Evolutionary conservation across 495 filamentous ascomycete genomes (phyloP), one percentile per base, ranked within the genome.

Genomic region (Penicillium robsamsonii): DNA sequence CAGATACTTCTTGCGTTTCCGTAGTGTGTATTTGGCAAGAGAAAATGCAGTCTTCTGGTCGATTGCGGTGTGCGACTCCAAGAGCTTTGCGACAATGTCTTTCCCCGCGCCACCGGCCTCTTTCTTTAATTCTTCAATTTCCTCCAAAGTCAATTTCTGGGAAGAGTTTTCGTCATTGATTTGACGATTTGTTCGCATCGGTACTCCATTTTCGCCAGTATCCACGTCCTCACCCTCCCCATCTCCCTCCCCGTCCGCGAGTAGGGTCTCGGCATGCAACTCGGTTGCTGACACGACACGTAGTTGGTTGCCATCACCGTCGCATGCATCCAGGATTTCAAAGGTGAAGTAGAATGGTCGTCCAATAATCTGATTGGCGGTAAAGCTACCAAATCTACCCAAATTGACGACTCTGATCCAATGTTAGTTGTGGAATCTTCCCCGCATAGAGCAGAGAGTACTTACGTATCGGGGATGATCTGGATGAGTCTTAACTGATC

Each of bases 11-110:
- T 86, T 93, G 40, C 87, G 86, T 77, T 98, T 98, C 20, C 94
- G 81, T 15, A 97, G 75, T 45, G 91, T 95, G 66, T 98, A 98
- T 68, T 98, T 98, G 22, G 92, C 91, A 18, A 96, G 75, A 6
- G 89, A 91, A 70, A 96, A 98, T 2, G 87, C 81, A 0, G 94
- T 97, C 76, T 97, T 98, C 75, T 98, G 87, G 58, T 95, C 91
- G 27, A 97, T 75, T 0, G 87, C 89, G 4, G 84, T 82, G 72
- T 98, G 94, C 13, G 89, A 91, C 18, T 88, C 78, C 66, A 98
- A 73, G 3, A 98, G 80, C 69, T 90, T 94, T 35, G 87, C 85
- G 50, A 98, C 90, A 37, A 98, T 79, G 42, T 96, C 91, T 70
- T 88, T 89, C 9, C 94, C 94, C 0, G 90, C 87, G 20, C 85